A percentile compares a stretch with the other conserved stretches of the same genome.
Conservation (phyloP, 371 early-diverging fungal genomes). For the Rhizopus sp. region DNA sequence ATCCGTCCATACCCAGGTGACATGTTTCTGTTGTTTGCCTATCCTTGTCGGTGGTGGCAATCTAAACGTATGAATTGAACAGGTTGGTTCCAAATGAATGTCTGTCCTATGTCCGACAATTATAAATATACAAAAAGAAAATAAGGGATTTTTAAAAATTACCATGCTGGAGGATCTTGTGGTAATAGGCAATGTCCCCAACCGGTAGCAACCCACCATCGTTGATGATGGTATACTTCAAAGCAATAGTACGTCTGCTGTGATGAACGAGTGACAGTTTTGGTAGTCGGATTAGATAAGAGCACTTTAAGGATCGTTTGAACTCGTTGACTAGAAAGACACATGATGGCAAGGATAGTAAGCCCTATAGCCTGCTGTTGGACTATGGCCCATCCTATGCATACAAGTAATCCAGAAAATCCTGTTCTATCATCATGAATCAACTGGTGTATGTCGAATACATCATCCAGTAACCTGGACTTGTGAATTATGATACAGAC, state of each 20-base stretch:
- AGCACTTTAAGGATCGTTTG: neutral
- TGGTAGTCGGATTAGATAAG: neutral
- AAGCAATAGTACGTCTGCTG: slow-evolving; percentile 22
- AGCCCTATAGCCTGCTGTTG: neutral
- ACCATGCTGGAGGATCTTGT: slow-evolving; percentile 33
- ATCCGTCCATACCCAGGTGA: slow-evolving; percentile 21
- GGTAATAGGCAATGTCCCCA: slow-evolving; percentile 27
- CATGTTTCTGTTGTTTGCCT: slow-evolving; percentile 3
- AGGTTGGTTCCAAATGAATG: slow-evolving; percentile 24
- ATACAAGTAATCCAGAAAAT: neutral
- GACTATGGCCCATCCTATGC: neutral
- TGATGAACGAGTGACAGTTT: neutral
- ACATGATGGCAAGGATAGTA: neutral
- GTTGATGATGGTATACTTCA: slow-evolving; percentile 31
- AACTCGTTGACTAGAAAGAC: neutral
- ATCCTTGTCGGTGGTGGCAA: slow-evolving; percentile 21
- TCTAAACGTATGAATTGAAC: slow-evolving; percentile 20
- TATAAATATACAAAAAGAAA: slow-evolving; percentile 1
- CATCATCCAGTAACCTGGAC: neutral
- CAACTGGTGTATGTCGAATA: neutral
- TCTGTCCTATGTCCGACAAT: slow-evolving; percentile 27
- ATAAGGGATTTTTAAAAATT: neutral
- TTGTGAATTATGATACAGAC: neutral
- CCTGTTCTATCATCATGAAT: neutral
- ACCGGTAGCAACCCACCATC: slow-evolving; percentile 35